Base-by-base conservation (phyloP, 306 rosid species). In the Vigna unguiculata region DNA sequence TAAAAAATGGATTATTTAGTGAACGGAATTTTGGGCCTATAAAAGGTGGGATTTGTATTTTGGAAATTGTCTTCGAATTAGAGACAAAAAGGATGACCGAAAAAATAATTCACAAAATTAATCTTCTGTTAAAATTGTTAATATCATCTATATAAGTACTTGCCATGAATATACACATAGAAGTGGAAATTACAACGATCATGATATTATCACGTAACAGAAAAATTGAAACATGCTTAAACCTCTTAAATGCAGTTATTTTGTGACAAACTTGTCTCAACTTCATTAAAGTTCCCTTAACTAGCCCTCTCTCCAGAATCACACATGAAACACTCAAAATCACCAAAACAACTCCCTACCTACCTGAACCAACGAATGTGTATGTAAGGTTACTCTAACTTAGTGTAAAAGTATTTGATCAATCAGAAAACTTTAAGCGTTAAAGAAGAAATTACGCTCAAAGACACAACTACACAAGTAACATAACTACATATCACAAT, bases 311-410 rank as follows among this genome's bases (percentile, higher is more conserved):
- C 41, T 46, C 20, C 43, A 47, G 2, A 69, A 69, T 25, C 59
- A 69, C 59, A 46, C 21, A 14, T 14, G 2, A 68, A 68, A 38
- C 25, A 24, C 59, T 9, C 16, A 69, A 22, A 67, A 69, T 69
- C 58, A 69, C 34, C 59, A 47, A 47, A 69, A 25, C 45, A 69
- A 69, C 74, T 15, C 0, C 61, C 30, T 53, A 51, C 32, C 43
- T 20, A 14, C 76, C 16, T 3, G 20, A 54, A 71, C 22, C 28
- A 38, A 52, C 15, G 17, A 8, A 17, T 76, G 20, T 4, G 22
- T 16, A 25, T 6, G 40, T 22, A 28, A 40, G 36, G 24, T 24
- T 24, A 65, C 46, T 9, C 6, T 48, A 16, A 16, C 52, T 47
- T 47, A 8, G 52, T 47, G 16, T 55, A 67, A 19, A 57, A 65